These are phyloP conservation scores for Wallemia hederae DNA, from an alignment of 1,284 basidiomycete species.

Conservation along the genomic window DNA sequence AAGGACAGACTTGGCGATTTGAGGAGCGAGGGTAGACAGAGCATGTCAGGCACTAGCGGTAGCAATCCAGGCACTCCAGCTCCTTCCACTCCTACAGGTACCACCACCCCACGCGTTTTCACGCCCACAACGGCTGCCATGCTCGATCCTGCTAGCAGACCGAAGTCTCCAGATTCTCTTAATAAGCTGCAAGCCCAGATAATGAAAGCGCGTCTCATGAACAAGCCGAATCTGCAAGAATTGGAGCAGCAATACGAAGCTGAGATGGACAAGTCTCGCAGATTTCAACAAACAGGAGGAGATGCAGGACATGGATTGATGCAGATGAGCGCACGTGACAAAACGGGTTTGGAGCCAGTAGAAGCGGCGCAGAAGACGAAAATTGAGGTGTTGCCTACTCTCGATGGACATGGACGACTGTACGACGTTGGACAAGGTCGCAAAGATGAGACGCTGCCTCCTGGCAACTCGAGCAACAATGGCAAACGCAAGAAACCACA, in stretches of 20 bases:
- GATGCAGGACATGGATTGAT: conserved; percentile 18
- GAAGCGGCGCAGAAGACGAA: conserved; percentile 15
- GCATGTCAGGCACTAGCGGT: too few species aligned
- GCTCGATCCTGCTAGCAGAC: too few species aligned
- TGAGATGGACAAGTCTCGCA: conserved; percentile 18
- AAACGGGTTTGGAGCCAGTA: conserved; percentile 8
- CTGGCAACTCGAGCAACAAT: conserved; percentile 20
- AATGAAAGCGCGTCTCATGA: conserved; percentile 62
- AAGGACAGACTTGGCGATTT: neutral
- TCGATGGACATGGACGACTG: conserved; percentile 56
- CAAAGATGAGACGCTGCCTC: conserved; percentile 19
- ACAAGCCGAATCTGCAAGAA: conserved; percentile 33
- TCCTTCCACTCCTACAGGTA: too few species aligned
- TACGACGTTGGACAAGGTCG: conserved; percentile 63
- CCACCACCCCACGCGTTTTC: conserved; percentile 60
- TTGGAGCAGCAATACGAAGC: conserved; percentile 61
- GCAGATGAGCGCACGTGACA: conserved; percentile 7
- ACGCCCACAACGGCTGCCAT: conserved; percentile 29
- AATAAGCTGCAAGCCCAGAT: conserved; percentile 85
- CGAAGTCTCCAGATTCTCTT: conserved; percentile 26
- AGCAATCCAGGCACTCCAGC: too few species aligned
- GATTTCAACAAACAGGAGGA: conserved; percentile 18
- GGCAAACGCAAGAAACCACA: conserved; percentile 29
- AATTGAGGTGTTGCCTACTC: conserved; percentile 59
- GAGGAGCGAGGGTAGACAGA: neutral